A percentile compares a stretch with the other conserved stretches of the same genome.
Conservation (phyloP, 78 protist species). For the Creolimax fragrantissima region DNA sequence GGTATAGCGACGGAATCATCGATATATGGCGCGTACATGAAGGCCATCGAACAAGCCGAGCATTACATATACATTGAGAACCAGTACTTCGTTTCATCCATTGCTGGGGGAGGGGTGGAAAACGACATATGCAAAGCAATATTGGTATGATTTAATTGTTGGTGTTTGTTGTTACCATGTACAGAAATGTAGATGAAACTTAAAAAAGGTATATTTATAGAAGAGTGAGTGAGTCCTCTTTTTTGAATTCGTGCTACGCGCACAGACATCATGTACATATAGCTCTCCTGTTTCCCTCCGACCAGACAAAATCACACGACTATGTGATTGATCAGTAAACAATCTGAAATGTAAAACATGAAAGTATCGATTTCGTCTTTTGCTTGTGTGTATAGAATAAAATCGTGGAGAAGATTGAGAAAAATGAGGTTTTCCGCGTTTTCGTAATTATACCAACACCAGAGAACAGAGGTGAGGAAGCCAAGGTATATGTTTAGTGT, state of each 20-base stretch:
- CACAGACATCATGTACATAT: no score
- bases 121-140: background rate
- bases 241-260: no score
- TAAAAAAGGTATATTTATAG: no score
- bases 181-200: no score
- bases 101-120: background rate
- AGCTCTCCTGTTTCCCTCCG: no score
- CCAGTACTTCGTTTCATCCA: slow-evolving; percentile 38
- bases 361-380: no score
- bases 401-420: background rate
- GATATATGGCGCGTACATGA: slow-evolving; percentile 58
- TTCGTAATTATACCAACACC: background rate
- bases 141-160: background rate
- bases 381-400: background rate
- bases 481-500: background rate
- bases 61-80: slow-evolving; percentile 74
- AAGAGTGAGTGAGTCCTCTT: no score
- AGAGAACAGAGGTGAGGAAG: background rate
- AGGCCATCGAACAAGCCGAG: slow-evolving; percentile 52
- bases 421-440: background rate
- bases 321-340: no score
- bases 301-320: no score
- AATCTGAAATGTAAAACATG: no score
- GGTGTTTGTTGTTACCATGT: background rate
- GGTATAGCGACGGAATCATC: slow-evolving; percentile 23